phyloP scores from a whole-genome alignment of 2,329 filamentous ascomycete genomes.

The Boeremia lycopersici region DNA sequence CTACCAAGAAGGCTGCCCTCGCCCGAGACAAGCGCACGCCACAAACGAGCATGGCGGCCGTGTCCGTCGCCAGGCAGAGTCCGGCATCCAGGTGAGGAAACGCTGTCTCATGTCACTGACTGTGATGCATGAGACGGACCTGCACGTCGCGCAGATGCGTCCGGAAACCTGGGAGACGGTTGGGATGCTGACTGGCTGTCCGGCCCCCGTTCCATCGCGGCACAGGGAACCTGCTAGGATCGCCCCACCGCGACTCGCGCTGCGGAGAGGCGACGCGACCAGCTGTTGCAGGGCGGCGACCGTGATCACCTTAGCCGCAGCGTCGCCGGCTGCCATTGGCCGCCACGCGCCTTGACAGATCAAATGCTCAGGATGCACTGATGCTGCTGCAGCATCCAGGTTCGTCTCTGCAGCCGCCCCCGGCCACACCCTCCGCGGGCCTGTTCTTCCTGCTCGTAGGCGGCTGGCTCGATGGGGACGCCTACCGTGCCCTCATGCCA shows the following conservation, averaged over 20 bases:
- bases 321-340: constrained; percentile 20
- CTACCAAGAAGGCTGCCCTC: constrained; percentile 15
- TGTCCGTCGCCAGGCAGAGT: constrained; percentile 26
- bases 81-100: constrained; percentile 31
- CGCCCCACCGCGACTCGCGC: constrained; percentile 15
- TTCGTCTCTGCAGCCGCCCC: constrained; percentile 20
- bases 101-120: constrained; percentile 31
- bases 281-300: constrained; percentile 18
- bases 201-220: constrained; percentile 12
- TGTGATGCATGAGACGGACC: constrained; percentile 31
- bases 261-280: constrained; percentile 22
- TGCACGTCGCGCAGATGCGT: constrained; percentile 30
- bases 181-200: constrained; percentile 24
- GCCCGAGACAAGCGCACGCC: constrained; percentile 26
- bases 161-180: constrained; percentile 36
- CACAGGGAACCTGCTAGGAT: constrained; percentile 12
- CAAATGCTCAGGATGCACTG: constrained; percentile 13
- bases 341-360: constrained; percentile 13
- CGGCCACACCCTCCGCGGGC: constrained; percentile 1
- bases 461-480: constrained; percentile 21
- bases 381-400: constrained; percentile 3
- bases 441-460: background rate
- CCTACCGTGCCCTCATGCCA: constrained; percentile 21
- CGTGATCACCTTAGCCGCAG: constrained; percentile 27
- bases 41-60: constrained; percentile 25